Percentiles rank a stretch among this genome's conserved stretches.
Conservation (phyloP, 805 yeast genomes). For the Schwanniomyces yamadae region DNA sequence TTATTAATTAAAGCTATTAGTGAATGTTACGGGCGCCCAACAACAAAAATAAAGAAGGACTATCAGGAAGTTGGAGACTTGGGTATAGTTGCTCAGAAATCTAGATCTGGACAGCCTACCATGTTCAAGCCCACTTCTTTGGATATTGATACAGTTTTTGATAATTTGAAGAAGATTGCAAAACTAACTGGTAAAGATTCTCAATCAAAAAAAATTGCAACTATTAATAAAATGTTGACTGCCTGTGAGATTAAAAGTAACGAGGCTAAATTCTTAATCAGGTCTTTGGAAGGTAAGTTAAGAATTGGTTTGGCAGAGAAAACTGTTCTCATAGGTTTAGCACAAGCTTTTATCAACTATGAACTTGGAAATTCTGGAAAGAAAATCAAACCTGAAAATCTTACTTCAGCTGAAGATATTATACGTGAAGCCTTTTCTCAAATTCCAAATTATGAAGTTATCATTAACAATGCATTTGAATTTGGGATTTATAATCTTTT, state of each 20-base stretch:
- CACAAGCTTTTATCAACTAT: conserved; percentile 73
- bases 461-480: conserved; percentile 63
- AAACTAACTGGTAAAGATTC: conserved; percentile 75
- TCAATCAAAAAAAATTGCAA: conserved; percentile 71
- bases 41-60: conserved; percentile 67
- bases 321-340: conserved; percentile 77
- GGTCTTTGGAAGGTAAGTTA: conserved; percentile 89
- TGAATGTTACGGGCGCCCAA: conserved; percentile 83
- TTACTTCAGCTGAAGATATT: conserved; percentile 69
- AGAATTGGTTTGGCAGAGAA: conserved; percentile 94
- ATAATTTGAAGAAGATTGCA: conserved; percentile 74
- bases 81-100: conserved; percentile 82
- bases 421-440: conserved; percentile 86
- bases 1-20: conserved; percentile 82
- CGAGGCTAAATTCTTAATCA: conserved; percentile 87
- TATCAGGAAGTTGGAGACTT: conserved; percentile 83
- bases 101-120: conserved; percentile 82
- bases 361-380: conserved; percentile 39
- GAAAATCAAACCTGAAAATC: conserved; percentile 38
- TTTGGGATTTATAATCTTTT: conserved; percentile 66
- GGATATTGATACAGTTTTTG: conserved; percentile 70
- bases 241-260: conserved; percentile 66
- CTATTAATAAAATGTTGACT: conserved; percentile 80
- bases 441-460: conserved; percentile 83
- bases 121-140: conserved; percentile 91